phyloP scores from a whole-genome alignment of 805 yeast genomes.

The Metschnikowia corniflorae region DNA sequence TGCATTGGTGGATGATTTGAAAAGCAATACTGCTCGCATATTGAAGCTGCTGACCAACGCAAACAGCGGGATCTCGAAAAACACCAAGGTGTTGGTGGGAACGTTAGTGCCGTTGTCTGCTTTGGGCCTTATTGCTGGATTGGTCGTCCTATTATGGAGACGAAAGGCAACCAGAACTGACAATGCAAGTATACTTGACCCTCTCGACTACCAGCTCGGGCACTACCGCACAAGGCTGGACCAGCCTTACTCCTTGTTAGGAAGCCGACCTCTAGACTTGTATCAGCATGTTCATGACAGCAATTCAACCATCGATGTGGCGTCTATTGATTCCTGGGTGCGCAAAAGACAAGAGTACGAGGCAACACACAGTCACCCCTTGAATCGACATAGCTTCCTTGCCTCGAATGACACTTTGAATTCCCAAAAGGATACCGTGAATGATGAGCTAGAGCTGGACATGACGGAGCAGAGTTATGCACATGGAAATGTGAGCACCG shows the following conservation, averaged over 20 bases:
- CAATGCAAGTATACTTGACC: conserved; percentile 9
- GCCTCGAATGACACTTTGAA: conserved; percentile 29
- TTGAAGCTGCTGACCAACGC: conserved; percentile 15
- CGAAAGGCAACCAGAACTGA: conserved; percentile 2
- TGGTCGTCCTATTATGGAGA: conserved; percentile 9
- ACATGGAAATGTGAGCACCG: not conserved
- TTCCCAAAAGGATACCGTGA: conserved; percentile 2
- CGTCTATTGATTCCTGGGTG: conserved; percentile 52
- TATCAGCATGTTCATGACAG: conserved; percentile 25
- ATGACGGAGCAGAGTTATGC: not conserved
- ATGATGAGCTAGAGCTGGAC: conserved; percentile 1
- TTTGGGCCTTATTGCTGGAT: conserved; percentile 10
- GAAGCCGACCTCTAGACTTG: conserved; percentile 12
- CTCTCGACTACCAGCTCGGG: conserved; percentile 17
- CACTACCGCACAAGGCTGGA: conserved; percentile 18
- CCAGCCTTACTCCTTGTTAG: conserved; percentile 10
- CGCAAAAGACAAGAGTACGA: conserved; percentile 48
- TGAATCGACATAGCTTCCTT: conserved; percentile 23
- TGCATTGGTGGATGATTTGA: conserved; percentile 25
- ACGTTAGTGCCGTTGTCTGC: conserved; percentile 35
- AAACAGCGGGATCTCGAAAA: conserved; percentile 17
- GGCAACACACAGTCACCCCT: conserved; percentile 12
- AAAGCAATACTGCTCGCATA: conserved; percentile 18
- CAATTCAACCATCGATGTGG: conserved; percentile 39
- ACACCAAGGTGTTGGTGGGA: conserved; percentile 33